Evolutionary conservation across 1,139 yeast species (phyloP), one percentile per base, ranked within the genome.

Genomic region (Citeromyces siamensis): DNA sequence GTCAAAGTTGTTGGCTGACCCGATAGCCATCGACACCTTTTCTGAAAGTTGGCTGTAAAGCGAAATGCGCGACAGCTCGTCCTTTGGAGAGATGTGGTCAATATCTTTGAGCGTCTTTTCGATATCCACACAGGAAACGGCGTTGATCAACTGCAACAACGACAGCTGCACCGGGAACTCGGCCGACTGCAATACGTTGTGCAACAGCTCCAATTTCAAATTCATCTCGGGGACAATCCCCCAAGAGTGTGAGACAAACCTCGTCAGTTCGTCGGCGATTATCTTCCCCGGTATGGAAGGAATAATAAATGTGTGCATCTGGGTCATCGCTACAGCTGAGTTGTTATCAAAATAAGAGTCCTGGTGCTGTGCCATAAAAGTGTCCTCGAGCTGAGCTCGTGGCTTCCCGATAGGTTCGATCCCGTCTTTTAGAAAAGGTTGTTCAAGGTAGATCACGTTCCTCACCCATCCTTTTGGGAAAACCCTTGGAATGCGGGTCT

Each of bases 401-500:
- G 57, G 51, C 40, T 52, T 53, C 27, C 59, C 59, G 29, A 54
- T 43, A 8, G 51, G 54, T 10, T 35, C 32, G 14, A 42, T 23
- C 9, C 37, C 41, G n/a, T 23, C 18, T 9, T 28, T 19, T 32
- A 17, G 27, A n/a, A n/a, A n/a, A n/a, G n/a, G n/a, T n/a, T 35
- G 38, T 17, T 19, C 31, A 8, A 19, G 51, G 43, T 5, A 40
- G 4, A 66, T 48, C 17, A 58, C 44, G 27, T 47, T 42, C 4
- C 42, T 29, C 13, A 60, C 47, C 64, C 61, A 59, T 6, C 38
- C 40, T 23, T 44, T 41, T 0, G 78, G 76, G 29, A 73, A 59
- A 2, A 71, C 64, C 2, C 57, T 52, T 1, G 88, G 86, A 8
- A 80, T 56, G 38, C 86, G 58, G 27, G 71, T 50, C 33, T 59